Evolutionary conservation across 2,329 filamentous ascomycete genomes (phyloP), one percentile per base, ranked within the genome.

Genomic region (Penicillium sp.): DNA sequence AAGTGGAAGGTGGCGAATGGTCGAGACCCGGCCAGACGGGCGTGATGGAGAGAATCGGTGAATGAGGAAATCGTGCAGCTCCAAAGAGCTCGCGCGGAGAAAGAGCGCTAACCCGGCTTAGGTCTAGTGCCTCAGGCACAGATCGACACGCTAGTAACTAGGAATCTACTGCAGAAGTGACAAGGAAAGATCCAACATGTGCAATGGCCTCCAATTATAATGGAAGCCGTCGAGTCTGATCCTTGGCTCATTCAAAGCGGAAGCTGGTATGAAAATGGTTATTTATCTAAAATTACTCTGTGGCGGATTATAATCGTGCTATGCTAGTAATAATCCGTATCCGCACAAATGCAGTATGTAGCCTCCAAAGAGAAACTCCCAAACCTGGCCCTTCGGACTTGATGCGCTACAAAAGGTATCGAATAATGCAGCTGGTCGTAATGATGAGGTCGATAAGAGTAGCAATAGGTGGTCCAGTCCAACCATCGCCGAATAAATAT

Each of bases 31-130:
- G 43, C 59, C 50, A 54, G 41, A 51, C 49, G 53, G 37, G 36
- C 43, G 24, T 41, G 14, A 39, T 50, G 49, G 36, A 46, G 39
- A 22, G 27, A 44, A n/a, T 52, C 50, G 51, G 24, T 40, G 41
- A 44, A 33, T 14, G 46, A 62, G 55, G 33, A 49, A 58, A 50
- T 53, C 46, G 60, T 56, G 57, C 50, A 60, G 56, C 57, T 62
- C 54, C 60, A 43, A 41, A 52, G 41, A 56, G 37, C 43, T 52
- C 41, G 18, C 33, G 35, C 56, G 60, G 57, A 62, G 57, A 54
- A 62, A 54, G 18, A 16, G n/a, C 54, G 27, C 57, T 60, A 62
- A 24, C 57, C 54, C 2, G 2, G 18, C 50, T 62, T 13, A 31
- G 57, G 50, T 16, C 18, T 47, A 46, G 7, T 6, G 37, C 40